phyloP scores from a whole-genome alignment of 345 rosid species.

The Citrus sinensis region DNA sequence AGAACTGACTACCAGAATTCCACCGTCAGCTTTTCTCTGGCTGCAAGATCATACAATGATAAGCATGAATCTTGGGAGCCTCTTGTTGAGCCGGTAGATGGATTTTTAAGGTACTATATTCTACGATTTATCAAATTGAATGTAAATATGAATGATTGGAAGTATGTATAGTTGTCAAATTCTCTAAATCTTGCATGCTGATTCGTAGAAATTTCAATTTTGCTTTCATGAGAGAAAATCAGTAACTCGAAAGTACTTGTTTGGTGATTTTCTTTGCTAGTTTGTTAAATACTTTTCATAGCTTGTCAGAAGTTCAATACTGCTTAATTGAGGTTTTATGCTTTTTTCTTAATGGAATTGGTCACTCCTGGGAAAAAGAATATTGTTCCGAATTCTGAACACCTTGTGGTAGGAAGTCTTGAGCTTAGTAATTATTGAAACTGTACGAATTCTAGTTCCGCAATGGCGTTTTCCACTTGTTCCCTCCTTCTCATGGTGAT shows the following conservation, averaged over 20 bases:
- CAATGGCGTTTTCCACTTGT: not conserved
- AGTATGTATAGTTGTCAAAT: not conserved
- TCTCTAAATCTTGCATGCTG: not conserved
- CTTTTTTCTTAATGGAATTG: not conserved
- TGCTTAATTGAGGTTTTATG: not conserved
- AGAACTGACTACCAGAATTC: slow-evolving; percentile 60
- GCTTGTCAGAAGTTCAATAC: not conserved
- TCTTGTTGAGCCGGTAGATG: slow-evolving; percentile 83
- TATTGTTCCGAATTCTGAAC: not conserved
- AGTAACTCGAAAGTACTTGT: not conserved
- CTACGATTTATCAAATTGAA: not conserved
- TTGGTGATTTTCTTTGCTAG: not conserved
- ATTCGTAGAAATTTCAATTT: not conserved
- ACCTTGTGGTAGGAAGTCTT: not conserved
- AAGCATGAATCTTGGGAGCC: slow-evolving; percentile 97
- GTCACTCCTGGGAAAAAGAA: not conserved
- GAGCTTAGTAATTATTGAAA: not conserved
- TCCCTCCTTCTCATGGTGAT: not conserved
- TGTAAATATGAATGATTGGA: not conserved
- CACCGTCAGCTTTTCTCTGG: slow-evolving; percentile 71
- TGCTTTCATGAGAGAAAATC: not conserved
- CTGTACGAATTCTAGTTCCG: not conserved
- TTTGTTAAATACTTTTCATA: not conserved
- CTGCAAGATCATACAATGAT: slow-evolving; percentile 90
- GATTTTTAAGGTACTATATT: slow-evolving; percentile 59